Evolutionary conservation across 352 stramenopile species (phyloP).

Genomic region (Globisporangium uncinulatum): DNA sequence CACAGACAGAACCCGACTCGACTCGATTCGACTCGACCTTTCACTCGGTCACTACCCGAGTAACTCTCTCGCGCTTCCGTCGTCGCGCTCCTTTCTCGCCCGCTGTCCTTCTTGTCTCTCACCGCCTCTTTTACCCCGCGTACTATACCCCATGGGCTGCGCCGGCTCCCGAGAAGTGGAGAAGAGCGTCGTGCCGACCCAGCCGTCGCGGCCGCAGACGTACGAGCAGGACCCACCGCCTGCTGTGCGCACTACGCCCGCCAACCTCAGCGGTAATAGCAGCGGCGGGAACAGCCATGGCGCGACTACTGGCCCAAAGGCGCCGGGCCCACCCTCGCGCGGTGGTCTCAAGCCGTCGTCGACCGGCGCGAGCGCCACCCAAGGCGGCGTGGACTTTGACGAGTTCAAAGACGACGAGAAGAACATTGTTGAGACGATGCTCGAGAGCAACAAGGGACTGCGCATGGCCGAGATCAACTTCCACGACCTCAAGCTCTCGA

Average conservation of each 20-base stretch:
- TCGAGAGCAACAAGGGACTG: conserved; percentile 83
- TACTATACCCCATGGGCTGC: conserved; percentile 8
- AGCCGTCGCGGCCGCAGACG: background rate
- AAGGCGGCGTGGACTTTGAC: conserved; percentile 69
- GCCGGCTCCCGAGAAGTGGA: conserved; percentile 5
- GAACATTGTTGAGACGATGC: conserved; percentile 84
- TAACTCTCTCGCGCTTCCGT: too few relatives aligned
- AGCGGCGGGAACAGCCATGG: background rate
- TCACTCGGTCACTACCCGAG: too few relatives aligned
- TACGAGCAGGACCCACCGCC: conserved; percentile 5
- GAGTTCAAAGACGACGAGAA: conserved; percentile 87
- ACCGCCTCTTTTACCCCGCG: too few relatives aligned
- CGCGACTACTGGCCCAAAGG: background rate
- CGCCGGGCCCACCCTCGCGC: background rate
- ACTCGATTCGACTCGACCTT: too few relatives aligned
- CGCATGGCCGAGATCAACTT: conserved; percentile 89
- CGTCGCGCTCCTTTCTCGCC: background rate
- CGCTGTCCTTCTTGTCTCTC: too few relatives aligned
- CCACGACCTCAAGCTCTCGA: conserved; percentile 83
- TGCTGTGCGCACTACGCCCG: background rate
- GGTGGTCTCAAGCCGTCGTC: background rate
- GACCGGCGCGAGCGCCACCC: conserved; percentile 13
- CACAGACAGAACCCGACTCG: too few relatives aligned
- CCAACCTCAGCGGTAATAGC: too few relatives aligned
- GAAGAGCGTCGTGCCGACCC: conserved; percentile 4